Base-by-base conservation (phyloP, 2,329 filamentous ascomycete genomes). In the Apiospora aurea region DNA sequence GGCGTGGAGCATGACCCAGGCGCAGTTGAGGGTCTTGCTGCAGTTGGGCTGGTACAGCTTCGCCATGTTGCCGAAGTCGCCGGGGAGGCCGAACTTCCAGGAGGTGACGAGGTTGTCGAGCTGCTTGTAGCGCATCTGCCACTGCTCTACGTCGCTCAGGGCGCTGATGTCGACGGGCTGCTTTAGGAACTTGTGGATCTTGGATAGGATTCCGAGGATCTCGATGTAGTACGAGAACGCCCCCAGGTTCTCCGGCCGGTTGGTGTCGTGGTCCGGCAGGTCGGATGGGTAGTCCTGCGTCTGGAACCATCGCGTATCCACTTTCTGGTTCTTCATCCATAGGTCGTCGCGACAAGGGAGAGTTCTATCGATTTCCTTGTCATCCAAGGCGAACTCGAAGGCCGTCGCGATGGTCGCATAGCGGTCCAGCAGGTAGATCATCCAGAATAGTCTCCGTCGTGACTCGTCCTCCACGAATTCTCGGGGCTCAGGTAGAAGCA, bases 381-480 rank as follows among this genome's bases (percentile, higher is more conserved):
- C 94, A 75, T 96, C 92, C 24, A 98, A 84, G 0, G 94, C 94
- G 79, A 97, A 97, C 76, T 97, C 94, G 76, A 97, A 97, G 0
- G 95, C 94, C 0, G 95, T 97, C 0, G 94, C 92, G 71, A 97
- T 92, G 0, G 95, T 97, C 0, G 94, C 94, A 79, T 97, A 97
- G 69, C 95, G 89, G 80, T 98, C 95, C 7, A 98, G 87, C 16
- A 97, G 84, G 79, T 97, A 98, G 14, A 97, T 91, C 91, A 97
- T 96, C 95, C 95, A 98, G 81, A 98, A 97, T 0, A 97, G 85
- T 38, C 95, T 87, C 41, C 95, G 88, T 41, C 95, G 87, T 57
- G 93, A 93, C 81, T 98, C 95, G 73, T 97, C 95, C 79, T 97
- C 95, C 71, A 97, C 92, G 81, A 95, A 97, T 73, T 94, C 93